A percentile compares a stretch with the other conserved stretches of the same genome.
These are phyloP conservation scores for Penicillium canescens DNA, from an alignment of 495 filamentous ascomycete species.

Conservation along the genomic window DNA sequence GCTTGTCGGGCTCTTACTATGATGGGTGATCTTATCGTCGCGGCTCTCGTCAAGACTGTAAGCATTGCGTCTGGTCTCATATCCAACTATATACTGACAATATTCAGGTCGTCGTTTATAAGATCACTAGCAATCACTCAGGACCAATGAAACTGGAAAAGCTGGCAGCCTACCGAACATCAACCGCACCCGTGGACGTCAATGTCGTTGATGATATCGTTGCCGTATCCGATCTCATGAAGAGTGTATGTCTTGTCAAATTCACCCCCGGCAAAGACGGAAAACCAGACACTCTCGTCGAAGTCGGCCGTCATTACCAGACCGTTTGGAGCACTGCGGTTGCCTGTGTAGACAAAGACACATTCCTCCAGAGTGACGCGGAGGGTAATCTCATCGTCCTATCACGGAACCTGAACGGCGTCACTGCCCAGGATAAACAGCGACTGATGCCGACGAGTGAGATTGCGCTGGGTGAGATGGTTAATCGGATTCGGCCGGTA, in stretches of 20 bases:
- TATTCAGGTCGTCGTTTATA: constrained; percentile 57
- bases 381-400: constrained; percentile 86
- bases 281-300: constrained; percentile 54
- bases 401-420: constrained; percentile 65
- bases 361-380: constrained; percentile 77
- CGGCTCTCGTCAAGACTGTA: constrained; percentile 84
- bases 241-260: constrained; percentile 77
- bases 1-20: constrained; percentile 77
- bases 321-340: constrained; percentile 81
- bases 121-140: constrained; percentile 48
- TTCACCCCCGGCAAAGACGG: constrained; percentile 52
- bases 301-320: constrained; percentile 79
- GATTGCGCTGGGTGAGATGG: constrained; percentile 85
- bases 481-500: constrained; percentile 75
- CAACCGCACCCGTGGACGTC: constrained; percentile 86
- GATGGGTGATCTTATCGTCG: constrained; percentile 76
- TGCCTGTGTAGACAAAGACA: constrained; percentile 66
- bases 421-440: constrained; percentile 69
- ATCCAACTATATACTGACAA: constrained; percentile 8
- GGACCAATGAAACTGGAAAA: constrained; percentile 57
- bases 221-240: constrained; percentile 91
- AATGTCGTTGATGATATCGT: constrained; percentile 67
- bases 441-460: constrained; percentile 75
- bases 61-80: constrained; percentile 12
- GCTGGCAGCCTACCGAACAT: constrained; percentile 71